These are phyloP conservation scores for Ustulina deusta DNA, from an alignment of 2,329 filamentous ascomycete genomes.

Conservation along the genomic window DNA sequence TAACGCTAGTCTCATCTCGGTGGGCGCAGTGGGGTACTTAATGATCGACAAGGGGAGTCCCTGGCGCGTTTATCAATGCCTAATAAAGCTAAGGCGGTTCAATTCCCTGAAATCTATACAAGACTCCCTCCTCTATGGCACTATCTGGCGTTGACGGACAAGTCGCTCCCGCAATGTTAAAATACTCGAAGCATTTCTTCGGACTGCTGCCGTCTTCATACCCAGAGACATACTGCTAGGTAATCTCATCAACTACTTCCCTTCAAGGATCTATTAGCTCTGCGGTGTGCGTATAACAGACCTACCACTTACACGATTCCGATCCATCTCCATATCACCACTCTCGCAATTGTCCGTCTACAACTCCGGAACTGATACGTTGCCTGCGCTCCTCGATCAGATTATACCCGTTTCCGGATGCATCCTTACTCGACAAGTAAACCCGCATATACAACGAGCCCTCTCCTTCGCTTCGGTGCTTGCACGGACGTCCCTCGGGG, in stretches of 20 bases:
- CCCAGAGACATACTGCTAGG: background rate
- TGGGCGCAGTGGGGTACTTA: constrained; percentile 1
- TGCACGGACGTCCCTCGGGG: constrained; percentile 19
- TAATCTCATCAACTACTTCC: background rate
- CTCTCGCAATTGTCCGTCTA: constrained; percentile 19
- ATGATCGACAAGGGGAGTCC: constrained; percentile 12
- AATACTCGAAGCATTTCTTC: constrained; percentile 21
- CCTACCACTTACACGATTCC: constrained; percentile 1
- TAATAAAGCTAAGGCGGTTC: constrained; percentile 26
- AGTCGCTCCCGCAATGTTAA: constrained; percentile 24
- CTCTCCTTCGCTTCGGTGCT: constrained; percentile 13
- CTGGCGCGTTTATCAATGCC: constrained; percentile 27
- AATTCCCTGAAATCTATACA: constrained; percentile 31
- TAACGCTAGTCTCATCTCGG: constrained; percentile 6
- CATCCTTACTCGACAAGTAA: constrained; percentile 5
- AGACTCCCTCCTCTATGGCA: constrained; percentile 17
- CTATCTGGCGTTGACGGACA: constrained; percentile 18
- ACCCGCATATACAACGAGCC: constrained; percentile 8
- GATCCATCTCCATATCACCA: background rate
- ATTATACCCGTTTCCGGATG: constrained; percentile 4
- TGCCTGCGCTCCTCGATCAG: constrained; percentile 16
- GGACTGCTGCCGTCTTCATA: constrained; percentile 15
- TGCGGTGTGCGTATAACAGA: background rate
- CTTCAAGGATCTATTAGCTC: background rate
- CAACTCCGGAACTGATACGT: constrained; percentile 15